Conservation (phyloP, 1,284 basidiomycete genomes). For the Trichosporon sp. region DNA sequence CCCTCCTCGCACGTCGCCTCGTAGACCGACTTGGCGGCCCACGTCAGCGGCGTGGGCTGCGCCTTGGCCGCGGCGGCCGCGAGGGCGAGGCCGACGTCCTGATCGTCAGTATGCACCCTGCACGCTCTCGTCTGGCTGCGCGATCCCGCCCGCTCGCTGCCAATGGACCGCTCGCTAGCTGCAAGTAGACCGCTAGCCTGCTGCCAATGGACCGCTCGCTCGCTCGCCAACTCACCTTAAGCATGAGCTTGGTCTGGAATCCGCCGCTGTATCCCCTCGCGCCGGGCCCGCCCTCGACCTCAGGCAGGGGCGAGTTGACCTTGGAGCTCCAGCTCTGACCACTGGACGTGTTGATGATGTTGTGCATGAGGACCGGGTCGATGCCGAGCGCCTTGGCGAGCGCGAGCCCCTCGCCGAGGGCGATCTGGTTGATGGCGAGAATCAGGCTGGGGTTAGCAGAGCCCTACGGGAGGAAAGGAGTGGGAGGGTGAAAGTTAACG, state of each 20-base stretch:
- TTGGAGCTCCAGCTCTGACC: constrained; percentile 53
- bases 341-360: constrained; percentile 50
- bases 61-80: constrained; percentile 43
- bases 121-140: no score
- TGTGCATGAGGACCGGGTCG: constrained; percentile 44
- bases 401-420: constrained; percentile 50
- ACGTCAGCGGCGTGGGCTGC: constrained; percentile 49
- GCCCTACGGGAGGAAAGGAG: no score
- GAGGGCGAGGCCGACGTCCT: constrained; percentile 52
- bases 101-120: not conserved
- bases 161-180: no score
- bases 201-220: no score
- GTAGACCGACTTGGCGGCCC: constrained; percentile 51
- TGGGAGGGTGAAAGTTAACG: constrained; percentile 17
- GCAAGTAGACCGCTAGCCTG: no score
- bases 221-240: constrained; percentile 43
- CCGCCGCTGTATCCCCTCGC: constrained; percentile 45
- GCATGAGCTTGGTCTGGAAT: constrained; percentile 52
- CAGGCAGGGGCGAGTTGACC: constrained; percentile 48
- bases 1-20: constrained; percentile 46
- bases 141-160: no score
- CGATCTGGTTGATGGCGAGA: constrained; percentile 55
- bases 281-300: constrained; percentile 46
- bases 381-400: constrained; percentile 48
- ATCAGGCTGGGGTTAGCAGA: constrained; percentile 40